Percentiles rank a stretch among this genome's conserved stretches.
Conservation (phyloP, 345 rosid species). For the Eucalyptus erythrocorys region DNA sequence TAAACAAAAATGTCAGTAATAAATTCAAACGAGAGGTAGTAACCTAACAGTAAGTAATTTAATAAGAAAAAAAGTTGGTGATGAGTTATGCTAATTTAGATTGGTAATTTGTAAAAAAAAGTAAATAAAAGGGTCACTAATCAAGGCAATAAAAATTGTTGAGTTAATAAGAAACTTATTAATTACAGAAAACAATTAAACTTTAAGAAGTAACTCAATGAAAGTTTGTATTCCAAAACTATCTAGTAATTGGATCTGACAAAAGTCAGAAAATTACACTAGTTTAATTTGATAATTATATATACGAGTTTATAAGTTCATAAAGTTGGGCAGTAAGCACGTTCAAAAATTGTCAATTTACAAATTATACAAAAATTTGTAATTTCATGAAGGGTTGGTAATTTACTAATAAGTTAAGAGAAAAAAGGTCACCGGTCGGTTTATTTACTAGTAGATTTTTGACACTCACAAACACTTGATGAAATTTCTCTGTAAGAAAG, state of each 20-base stretch:
- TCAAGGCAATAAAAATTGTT: background rate
- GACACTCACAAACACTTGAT: background rate
- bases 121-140: background rate
- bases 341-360: background rate
- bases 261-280: background rate
- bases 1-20: background rate
- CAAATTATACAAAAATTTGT: no score
- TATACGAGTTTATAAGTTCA: background rate
- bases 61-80: no score
- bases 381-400: background rate
- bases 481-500: background rate
- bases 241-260: background rate
- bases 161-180: background rate
- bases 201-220: background rate
- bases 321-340: background rate
- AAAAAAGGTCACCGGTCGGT: background rate
- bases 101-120: background rate
- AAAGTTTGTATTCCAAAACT: background rate
- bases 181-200: background rate
- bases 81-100: background rate
- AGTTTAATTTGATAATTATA: background rate
- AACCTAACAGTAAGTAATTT: background rate
- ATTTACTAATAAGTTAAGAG: background rate
- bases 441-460: no score
- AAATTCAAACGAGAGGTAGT: background rate